These are phyloP conservation scores for Meira nashicola DNA, from an alignment of 1,284 basidiomycete species.

Conservation along the genomic window DNA sequence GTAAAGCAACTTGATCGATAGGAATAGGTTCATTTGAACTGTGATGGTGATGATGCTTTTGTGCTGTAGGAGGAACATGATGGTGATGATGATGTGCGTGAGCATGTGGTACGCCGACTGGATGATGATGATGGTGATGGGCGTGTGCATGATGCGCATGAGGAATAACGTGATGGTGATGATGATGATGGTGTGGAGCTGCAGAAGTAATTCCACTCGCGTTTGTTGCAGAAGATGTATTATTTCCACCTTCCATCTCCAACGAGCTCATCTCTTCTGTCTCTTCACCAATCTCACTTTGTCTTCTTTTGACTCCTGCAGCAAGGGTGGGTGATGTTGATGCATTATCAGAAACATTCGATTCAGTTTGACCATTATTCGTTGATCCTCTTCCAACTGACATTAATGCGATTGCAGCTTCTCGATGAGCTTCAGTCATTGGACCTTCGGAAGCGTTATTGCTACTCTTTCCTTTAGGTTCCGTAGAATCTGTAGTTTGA, in stretches of 20 bases:
- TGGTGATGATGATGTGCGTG: constrained; percentile 27
- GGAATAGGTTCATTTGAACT: neutral
- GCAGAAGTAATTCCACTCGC: too few relatives aligned
- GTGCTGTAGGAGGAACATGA: constrained; percentile 12
- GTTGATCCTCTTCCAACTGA: constrained; percentile 22
- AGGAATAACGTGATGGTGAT: constrained; percentile 20
- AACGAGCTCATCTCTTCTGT: too few relatives aligned
- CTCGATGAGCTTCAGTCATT: constrained; percentile 24
- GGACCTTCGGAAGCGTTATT: neutral
- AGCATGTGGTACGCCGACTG: constrained; percentile 20
- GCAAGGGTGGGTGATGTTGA: too few relatives aligned
- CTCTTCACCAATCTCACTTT: too few relatives aligned
- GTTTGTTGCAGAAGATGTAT: too few relatives aligned
- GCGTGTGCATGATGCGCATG: constrained; percentile 20
- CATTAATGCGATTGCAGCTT: constrained; percentile 50
- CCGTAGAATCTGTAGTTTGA: neutral
- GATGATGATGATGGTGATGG: constrained; percentile 35
- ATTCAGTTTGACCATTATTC: neutral
- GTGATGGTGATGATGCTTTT: neutral
- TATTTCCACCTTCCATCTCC: too few relatives aligned
- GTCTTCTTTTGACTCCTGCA: too few relatives aligned
- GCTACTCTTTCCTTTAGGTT: neutral
- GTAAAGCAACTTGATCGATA: neutral
- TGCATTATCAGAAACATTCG: neutral
- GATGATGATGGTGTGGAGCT: constrained; percentile 20